These are phyloP conservation scores for Aspergillus sclerotiicarbonarius DNA, from an alignment of 495 filamentous ascomycete species.

Conservation along the genomic window DNA sequence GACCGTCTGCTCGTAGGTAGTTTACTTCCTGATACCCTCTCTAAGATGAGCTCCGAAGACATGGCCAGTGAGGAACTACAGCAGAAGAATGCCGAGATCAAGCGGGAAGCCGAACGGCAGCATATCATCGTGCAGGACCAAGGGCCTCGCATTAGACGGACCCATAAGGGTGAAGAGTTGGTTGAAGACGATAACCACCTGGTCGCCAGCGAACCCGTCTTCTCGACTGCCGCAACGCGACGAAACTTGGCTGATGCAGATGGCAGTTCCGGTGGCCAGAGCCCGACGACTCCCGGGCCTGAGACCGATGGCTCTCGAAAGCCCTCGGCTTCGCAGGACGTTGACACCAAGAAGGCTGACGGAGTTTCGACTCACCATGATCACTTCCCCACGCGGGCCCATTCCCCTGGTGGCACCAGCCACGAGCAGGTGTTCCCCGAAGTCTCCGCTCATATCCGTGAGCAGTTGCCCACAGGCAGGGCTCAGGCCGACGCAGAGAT, in stretches of 20 bases:
- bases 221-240: conserved; percentile 41
- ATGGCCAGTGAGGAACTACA: conserved; percentile 90
- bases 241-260: conserved; percentile 39
- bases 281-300: conserved; percentile 31
- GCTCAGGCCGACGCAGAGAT: conserved; percentile 81
- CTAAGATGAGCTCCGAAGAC: conserved; percentile 80
- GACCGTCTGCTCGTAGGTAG: conserved; percentile 68
- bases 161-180: conserved; percentile 93
- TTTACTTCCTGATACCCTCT: conserved; percentile 68
- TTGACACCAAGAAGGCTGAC: conserved; percentile 43
- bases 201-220: conserved; percentile 48
- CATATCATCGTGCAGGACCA: conserved; percentile 81
- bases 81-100: conserved; percentile 69
- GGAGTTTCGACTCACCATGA: conserved; percentile 20
- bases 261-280: conserved; percentile 36
- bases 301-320: conserved; percentile 24
- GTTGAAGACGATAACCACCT: conserved; percentile 64
- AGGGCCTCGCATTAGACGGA: conserved; percentile 79
- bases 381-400: conserved; percentile 22
- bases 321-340: conserved; percentile 37
- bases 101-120: conserved; percentile 81
- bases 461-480: conserved; percentile 40
- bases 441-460: conserved; percentile 38
- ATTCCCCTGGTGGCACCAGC: conserved; percentile 35
- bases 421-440: conserved; percentile 47